phyloP scores from a whole-genome alignment of 2,329 filamentous ascomycete species.

The Curvularia verruculosa region DNA sequence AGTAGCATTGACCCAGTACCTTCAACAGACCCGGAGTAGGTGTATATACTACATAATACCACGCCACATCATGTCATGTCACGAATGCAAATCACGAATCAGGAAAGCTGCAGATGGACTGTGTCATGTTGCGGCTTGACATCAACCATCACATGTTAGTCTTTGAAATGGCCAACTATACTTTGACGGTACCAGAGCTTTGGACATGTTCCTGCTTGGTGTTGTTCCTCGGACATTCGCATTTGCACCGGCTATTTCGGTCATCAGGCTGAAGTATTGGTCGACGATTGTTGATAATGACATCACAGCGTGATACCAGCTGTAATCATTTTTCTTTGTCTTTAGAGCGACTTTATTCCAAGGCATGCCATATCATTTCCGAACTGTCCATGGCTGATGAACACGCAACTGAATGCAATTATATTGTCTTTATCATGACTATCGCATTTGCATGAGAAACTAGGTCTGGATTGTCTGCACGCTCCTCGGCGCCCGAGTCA shows the following conservation, averaged over 20 bases:
- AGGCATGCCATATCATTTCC: not conserved
- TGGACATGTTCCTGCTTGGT: not conserved
- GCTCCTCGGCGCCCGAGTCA: not conserved
- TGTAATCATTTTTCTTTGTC: not conserved
- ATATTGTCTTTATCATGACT: not conserved
- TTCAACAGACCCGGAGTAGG: not conserved
- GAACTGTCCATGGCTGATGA: not conserved
- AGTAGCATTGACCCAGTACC: not conserved
- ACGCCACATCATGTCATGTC: not conserved
- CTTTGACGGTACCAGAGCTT: constrained; percentile 5
- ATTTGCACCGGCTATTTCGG: constrained; percentile 6
- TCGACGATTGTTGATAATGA: not conserved
- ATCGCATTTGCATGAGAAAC: not conserved
- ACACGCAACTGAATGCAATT: not conserved
- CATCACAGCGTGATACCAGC: constrained; percentile 6
- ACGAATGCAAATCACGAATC: not conserved
- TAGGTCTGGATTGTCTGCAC: not conserved
- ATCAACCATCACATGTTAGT: not conserved
- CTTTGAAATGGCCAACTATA: constrained; percentile 1
- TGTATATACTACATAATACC: not conserved
- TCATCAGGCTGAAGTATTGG: not conserved
- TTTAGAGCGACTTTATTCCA: not conserved
- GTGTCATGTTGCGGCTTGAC: not conserved
- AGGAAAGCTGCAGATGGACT: not conserved
- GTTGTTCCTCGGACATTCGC: constrained; percentile 1